Percentiles rank a stretch among this genome's conserved stretches.
These are phyloP conservation scores for Cladosporium sp. DNA, from an alignment of 2,329 filamentous ascomycete species.

Conservation along the genomic window DNA sequence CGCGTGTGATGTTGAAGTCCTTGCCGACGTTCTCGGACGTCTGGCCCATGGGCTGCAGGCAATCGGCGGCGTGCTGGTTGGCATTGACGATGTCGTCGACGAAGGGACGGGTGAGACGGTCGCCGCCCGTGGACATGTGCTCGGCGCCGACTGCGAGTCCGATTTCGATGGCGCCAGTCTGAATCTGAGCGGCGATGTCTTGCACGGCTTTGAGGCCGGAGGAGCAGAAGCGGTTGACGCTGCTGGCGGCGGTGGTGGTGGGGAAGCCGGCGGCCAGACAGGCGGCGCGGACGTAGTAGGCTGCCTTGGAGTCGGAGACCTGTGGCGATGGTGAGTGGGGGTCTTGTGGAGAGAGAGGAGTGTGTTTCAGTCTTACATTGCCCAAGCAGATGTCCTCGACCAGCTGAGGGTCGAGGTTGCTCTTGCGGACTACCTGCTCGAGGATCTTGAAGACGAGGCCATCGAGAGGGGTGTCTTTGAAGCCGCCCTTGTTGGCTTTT, in stretches of 20 bases:
- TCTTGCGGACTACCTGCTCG: slow-evolving; percentile 49
- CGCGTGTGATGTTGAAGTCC: slow-evolving; percentile 79
- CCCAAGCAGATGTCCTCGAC: slow-evolving; percentile 76
- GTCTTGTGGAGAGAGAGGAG: slow-evolving; percentile 64
- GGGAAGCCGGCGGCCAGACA: slow-evolving; percentile 89
- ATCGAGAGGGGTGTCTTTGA: slow-evolving; percentile 91
- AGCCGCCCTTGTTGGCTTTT: slow-evolving; percentile 85
- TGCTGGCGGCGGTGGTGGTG: slow-evolving; percentile 75
- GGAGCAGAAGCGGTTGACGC: slow-evolving; percentile 94
- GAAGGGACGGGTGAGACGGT: slow-evolving; percentile 67
- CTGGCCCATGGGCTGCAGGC: slow-evolving; percentile 95
- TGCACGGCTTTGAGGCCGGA: slow-evolving; percentile 93
- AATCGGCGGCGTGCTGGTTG: slow-evolving; percentile 75
- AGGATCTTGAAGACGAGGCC: slow-evolving; percentile 78
- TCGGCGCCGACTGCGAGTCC: slow-evolving; percentile 87
- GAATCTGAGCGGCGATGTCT: slow-evolving; percentile 87
- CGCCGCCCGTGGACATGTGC: slow-evolving; percentile 73
- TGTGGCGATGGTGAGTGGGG: slow-evolving; percentile 30
- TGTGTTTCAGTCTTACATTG: slow-evolving; percentile 66
- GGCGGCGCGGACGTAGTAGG: slow-evolving; percentile 87
- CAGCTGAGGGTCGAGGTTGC: slow-evolving; percentile 30
- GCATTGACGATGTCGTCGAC: slow-evolving; percentile 66
- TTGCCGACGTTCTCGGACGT: slow-evolving; percentile 92
- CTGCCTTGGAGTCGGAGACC: slow-evolving; percentile 79
- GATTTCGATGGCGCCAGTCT: slow-evolving; percentile 72